Conservation (phyloP, 805 yeast species). For the Teunomyces kruisii region DNA sequence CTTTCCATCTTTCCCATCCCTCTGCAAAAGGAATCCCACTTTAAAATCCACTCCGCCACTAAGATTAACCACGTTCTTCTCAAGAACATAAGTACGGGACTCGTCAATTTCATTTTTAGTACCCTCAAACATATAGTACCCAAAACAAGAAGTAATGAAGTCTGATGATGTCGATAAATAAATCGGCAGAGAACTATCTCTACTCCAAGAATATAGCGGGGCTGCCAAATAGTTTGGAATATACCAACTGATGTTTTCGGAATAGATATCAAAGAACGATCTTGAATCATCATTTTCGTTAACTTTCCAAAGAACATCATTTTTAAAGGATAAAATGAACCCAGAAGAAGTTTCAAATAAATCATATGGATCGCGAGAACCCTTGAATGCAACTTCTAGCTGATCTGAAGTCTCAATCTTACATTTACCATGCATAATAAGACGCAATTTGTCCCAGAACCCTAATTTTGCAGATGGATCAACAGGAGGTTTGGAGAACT, state of each 20-base stretch:
- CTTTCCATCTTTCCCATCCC: slow-evolving; percentile 31
- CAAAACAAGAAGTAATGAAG: slow-evolving; percentile 47
- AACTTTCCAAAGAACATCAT: slow-evolving; percentile 56
- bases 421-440: slow-evolving; percentile 72
- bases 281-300: slow-evolving; percentile 70
- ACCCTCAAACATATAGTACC: slow-evolving; percentile 43
- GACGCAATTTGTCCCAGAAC: slow-evolving; percentile 87
- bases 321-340: slow-evolving; percentile 68
- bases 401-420: slow-evolving; percentile 46
- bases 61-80: slow-evolving; percentile 56
- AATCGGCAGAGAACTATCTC: slow-evolving; percentile 43
- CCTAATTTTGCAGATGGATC: slow-evolving; percentile 87
- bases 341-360: slow-evolving; percentile 71
- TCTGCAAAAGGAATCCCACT: slow-evolving; percentile 58
- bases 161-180: slow-evolving; percentile 47
- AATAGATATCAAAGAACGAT: slow-evolving; percentile 60
- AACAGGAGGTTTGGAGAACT: slow-evolving; percentile 83
- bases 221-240: slow-evolving; percentile 71
- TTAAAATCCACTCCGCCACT: slow-evolving; percentile 61
- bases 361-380: slow-evolving; percentile 76
- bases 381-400: slow-evolving; percentile 64
- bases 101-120: background rate
- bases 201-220: slow-evolving; percentile 56
- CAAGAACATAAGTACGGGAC: slow-evolving; percentile 24
- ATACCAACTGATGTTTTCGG: slow-evolving; percentile 64